Conservation (phyloP, 2,329 filamentous ascomycete species). For the Graphilbum fragrans region DNA sequence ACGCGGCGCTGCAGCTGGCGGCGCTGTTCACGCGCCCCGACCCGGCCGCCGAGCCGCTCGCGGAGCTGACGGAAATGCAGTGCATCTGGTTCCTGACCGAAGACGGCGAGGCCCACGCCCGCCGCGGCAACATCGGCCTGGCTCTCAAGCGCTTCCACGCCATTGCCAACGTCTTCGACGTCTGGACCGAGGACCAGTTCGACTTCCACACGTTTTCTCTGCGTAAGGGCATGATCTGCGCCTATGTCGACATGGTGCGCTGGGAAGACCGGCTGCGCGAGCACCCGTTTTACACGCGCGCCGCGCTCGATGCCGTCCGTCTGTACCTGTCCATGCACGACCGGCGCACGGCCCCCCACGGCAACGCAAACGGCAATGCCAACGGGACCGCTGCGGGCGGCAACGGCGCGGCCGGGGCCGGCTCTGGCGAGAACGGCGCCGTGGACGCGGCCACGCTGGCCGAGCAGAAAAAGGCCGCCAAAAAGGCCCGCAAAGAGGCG, state of each 20-base stretch:
- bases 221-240: constrained; percentile 89
- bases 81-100: constrained; percentile 95
- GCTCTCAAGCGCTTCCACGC: constrained; percentile 87
- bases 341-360: constrained; percentile 49
- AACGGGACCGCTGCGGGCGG: constrained; percentile 34
- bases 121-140: constrained; percentile 70
- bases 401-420: constrained; percentile 36
- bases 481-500: constrained; percentile 67
- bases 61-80: constrained; percentile 94
- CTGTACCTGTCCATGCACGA: constrained; percentile 74
- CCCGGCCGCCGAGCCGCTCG: constrained; percentile 72
- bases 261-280: constrained; percentile 90
- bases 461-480: constrained; percentile 75
- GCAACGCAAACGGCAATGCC: constrained; percentile 43
- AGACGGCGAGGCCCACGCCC: constrained; percentile 79
- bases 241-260: constrained; percentile 90
- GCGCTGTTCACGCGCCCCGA: constrained; percentile 91
- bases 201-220: constrained; percentile 97
- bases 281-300: constrained; percentile 84
- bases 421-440: constrained; percentile 24
- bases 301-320: constrained; percentile 68
- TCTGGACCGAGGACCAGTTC: constrained; percentile 97
- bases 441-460: constrained; percentile 31
- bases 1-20: constrained; percentile 76
- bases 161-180: constrained; percentile 85